phyloP scores from a whole-genome alignment of 441 rosid genomes.

The Populus tomentosa region DNA sequence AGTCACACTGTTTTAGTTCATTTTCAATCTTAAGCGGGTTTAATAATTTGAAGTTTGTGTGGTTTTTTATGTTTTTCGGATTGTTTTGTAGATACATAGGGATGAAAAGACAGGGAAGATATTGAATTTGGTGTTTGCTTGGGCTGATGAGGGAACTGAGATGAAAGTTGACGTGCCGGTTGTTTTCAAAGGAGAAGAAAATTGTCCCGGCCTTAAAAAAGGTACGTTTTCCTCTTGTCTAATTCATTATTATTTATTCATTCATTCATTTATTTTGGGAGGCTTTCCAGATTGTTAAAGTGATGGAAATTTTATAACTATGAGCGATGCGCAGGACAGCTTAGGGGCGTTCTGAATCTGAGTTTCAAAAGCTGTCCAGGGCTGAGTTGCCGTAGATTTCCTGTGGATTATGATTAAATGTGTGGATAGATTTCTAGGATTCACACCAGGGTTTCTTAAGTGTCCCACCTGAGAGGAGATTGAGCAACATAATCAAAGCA shows the following conservation, averaged over 20 bases:
- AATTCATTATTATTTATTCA: background rate
- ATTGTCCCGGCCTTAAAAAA: conserved; percentile 70
- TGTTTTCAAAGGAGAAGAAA: conserved; percentile 72
- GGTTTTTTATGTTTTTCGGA: background rate
- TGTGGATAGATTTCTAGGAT: no score
- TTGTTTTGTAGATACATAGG: conserved; percentile 58
- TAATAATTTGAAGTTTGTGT: background rate
- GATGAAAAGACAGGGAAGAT: conserved; percentile 73
- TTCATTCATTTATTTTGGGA: background rate
- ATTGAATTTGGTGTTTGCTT: conserved; percentile 78
- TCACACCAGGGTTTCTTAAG: no score
- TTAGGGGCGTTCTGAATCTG: no score
- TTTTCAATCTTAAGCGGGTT: background rate
- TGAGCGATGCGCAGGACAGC: background rate
- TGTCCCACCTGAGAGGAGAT: no score
- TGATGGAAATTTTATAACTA: background rate
- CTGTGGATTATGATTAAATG: no score
- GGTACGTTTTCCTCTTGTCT: conserved; percentile 30
- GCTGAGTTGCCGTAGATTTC: no score
- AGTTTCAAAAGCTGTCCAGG: no score
- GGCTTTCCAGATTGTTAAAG: background rate
- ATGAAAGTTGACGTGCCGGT: conserved; percentile 84
- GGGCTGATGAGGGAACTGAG: conserved; percentile 75
- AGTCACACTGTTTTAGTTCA: background rate
- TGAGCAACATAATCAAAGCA: no score